These are phyloP conservation scores for Colletotrichum horii DNA, from an alignment of 2,329 filamentous ascomycete species.

Conservation along the genomic window DNA sequence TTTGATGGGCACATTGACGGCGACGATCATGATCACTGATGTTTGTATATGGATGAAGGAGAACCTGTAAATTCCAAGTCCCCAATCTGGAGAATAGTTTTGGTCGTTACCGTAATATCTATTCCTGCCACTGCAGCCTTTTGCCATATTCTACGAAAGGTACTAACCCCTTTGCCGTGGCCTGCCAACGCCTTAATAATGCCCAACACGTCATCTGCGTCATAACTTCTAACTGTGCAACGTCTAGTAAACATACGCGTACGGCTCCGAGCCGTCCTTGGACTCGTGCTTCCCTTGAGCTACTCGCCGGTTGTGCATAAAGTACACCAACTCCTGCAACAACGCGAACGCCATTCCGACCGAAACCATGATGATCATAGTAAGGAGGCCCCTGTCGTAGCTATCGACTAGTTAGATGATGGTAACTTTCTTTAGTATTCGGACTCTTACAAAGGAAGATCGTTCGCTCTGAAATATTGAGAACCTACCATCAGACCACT, in stretches of 20 bases:
- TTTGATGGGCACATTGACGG: conserved; percentile 12
- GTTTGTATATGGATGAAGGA: not conserved
- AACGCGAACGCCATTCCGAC: conserved; percentile 43
- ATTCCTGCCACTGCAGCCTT: not conserved
- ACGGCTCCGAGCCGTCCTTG: conserved; percentile 22
- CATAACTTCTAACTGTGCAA: not conserved
- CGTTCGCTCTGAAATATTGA: conserved; percentile 50
- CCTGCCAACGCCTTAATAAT: not conserved
- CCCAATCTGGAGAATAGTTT: not conserved
- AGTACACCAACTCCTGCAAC: conserved; percentile 45
- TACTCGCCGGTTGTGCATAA: conserved; percentile 39
- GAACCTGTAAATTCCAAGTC: not conserved
- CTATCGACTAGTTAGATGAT: conserved; percentile 25
- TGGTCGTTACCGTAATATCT: not conserved
- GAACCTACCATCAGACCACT: conserved; percentile 55
- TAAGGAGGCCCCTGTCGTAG: conserved; percentile 48
- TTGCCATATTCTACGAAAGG: not conserved
- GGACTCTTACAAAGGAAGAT: conserved; percentile 42
- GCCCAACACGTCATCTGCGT: not conserved
- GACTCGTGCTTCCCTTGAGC: conserved; percentile 22
- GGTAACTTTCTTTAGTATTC: too few relatives aligned
- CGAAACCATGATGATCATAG: conserved; percentile 49
- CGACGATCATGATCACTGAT: conserved; percentile 4
- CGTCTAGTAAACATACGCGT: conserved; percentile 16
- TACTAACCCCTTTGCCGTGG: not conserved